Evolutionary conservation across 495 filamentous ascomycete species (phyloP), one percentile per base, ranked within the genome.

Genomic region (Penicillium angulare): DNA sequence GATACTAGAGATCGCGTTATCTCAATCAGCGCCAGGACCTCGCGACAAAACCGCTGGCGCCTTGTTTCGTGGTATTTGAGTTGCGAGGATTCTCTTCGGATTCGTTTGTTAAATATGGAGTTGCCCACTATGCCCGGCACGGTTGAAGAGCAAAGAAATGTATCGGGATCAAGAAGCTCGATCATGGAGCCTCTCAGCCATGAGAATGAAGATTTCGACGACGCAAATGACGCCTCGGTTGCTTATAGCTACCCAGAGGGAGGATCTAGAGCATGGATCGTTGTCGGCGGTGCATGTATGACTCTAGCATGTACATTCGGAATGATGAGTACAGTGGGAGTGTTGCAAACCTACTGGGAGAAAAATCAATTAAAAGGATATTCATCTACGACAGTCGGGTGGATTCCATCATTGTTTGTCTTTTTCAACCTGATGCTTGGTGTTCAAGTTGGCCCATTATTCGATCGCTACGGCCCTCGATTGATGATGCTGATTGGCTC

Each of bases 381-480:
- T 63, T 69, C 60, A 21, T 63, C 75, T 7, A 77, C 74, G 7
- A 69, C 78, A 41, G 77, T 85, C 26, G 82, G 81, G 17, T 87
- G 83, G 84, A 81, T 87, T 35, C 77, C 79, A 15, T 78, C 77
- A 36, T 56, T 79, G 3, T 83, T 83, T 52, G 66, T 83, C n/a
- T 85, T 84, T 49, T 66, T 83, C 21, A 76, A 79, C 21, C 77
- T 84, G 23, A 78, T 82, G 31, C 65, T 78, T 2, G 82, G 83
- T 17, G 75, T 85, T 16, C 79, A 82, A 41, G 75, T 83, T 38
- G 84, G 84, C 1, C 82, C 84, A 7, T 51, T 86, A 6, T 87
- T 87, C 46, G 84, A 87, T 55, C 65, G 71, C 0, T 73, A 79
- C 47, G 83, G 82, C 0, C 74, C 82, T 0, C 65, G 77, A 18